Percentiles rank a stretch among this genome's conserved stretches.
Evolutionary conservation across 768 basidiomycete genomes (phyloP).

Genomic region (Boletus barrowsii): DNA sequence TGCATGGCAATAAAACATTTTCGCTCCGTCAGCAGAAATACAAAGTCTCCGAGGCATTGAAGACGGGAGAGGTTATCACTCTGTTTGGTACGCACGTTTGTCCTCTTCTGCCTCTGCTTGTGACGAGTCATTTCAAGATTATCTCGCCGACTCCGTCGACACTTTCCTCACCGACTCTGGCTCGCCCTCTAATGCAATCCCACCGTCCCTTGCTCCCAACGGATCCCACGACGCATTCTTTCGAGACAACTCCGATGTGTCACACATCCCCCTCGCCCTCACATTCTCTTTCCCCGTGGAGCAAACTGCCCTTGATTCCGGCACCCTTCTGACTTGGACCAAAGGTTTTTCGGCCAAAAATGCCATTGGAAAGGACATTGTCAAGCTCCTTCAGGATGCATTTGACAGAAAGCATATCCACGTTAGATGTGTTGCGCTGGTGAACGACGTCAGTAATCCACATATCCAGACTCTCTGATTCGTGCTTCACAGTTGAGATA

Average conservation of each 20-base stretch:
- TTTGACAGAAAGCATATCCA: conserved; percentile 91
- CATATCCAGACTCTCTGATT: neutral
- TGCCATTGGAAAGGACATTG: conserved; percentile 86
- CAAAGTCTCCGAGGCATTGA: conserved; percentile 89
- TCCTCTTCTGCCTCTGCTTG: neutral
- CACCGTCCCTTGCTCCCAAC: conserved; percentile 24
- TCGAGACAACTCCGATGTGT: conserved; percentile 30
- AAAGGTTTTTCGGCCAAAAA: conserved; percentile 95
- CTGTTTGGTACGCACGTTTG: conserved; percentile 67
- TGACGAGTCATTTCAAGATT: conserved; percentile 55
- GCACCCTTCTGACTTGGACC: conserved; percentile 91
- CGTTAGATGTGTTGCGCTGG: conserved; percentile 87
- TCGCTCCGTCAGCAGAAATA: conserved; percentile 93
- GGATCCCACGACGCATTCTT: conserved; percentile 14
- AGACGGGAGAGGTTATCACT: conserved; percentile 83
- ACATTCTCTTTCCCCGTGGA: conserved; percentile 99
- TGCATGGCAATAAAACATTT: conserved; percentile 90
- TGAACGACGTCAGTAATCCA: conserved; percentile 82
- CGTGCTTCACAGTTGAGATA: conserved; percentile 1
- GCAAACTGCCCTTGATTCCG: conserved; percentile 88
- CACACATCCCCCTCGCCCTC: conserved; percentile 72
- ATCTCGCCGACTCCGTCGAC: conserved; percentile 95
- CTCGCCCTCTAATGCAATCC: conserved; percentile 24
- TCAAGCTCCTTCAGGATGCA: conserved; percentile 85
- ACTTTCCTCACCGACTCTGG: conserved; percentile 73